These are phyloP conservation scores for Fraxinus angustifolia DNA, from an alignment of 305 asterid species.

Conservation along the genomic window DNA sequence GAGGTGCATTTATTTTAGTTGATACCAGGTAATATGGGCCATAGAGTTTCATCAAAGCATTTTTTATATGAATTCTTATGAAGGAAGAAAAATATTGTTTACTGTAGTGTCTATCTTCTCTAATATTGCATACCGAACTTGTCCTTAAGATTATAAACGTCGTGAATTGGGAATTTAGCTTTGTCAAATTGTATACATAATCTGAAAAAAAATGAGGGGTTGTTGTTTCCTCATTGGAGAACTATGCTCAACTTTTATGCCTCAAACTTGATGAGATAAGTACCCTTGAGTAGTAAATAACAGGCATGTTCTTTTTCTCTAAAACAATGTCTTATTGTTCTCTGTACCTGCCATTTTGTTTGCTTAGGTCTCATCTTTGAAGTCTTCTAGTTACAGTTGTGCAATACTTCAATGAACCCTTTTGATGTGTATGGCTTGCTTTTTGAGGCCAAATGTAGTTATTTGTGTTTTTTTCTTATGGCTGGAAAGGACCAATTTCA, in stretches of 20 bases:
- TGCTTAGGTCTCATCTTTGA: neutral
- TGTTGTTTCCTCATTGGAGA: no score
- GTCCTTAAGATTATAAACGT: neutral
- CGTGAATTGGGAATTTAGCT: neutral
- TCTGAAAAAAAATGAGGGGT: no score
- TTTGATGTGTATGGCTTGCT: neutral
- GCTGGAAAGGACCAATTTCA: no score
- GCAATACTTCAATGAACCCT: neutral
- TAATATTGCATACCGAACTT: neutral
- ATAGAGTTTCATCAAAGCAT: neutral
- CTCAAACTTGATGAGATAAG: neutral
- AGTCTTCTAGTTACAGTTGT: neutral
- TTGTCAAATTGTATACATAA: neutral
- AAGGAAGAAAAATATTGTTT: no score
- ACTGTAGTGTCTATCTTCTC: neutral
- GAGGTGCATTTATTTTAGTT: neutral
- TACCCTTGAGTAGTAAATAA: neutral
- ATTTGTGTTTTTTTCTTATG: no score
- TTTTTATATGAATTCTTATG: no score
- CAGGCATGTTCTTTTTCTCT: neutral
- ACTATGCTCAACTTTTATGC: neutral
- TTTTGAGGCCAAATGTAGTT: neutral
- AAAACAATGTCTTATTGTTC: neutral
- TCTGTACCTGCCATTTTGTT: neutral
- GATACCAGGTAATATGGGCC: neutral